A percentile compares a stretch with the other conserved stretches of the same genome.
phyloP scores from a whole-genome alignment of 1,284 basidiomycete genomes.

The Clitocybe nebularis region DNA sequence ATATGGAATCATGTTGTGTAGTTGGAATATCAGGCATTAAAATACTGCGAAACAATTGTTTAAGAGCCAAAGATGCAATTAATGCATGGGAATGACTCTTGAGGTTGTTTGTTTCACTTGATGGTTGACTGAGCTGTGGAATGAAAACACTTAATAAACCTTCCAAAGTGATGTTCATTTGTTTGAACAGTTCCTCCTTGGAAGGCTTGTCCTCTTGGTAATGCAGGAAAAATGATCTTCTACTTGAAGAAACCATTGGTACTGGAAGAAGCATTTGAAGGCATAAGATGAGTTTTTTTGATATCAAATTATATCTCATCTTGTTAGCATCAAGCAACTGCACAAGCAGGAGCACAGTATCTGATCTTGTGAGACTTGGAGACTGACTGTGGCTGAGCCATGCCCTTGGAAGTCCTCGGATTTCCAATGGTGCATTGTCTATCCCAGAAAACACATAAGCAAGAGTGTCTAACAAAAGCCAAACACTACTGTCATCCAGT shows the following conservation, averaged over 20 bases:
- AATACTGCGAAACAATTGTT: conserved; percentile 2
- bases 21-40: conserved; percentile 3
- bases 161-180: conserved; percentile 8
- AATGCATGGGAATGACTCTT: neutral
- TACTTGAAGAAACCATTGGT: conserved; percentile 4
- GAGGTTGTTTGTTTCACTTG: neutral
- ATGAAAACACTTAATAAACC: conserved; percentile 9
- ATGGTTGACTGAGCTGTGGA: conserved; percentile 1
- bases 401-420: conserved; percentile 6
- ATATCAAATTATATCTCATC: conserved; percentile 10
- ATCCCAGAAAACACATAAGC: conserved; percentile 12
- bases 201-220: conserved; percentile 9
- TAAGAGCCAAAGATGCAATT: conserved; percentile 8
- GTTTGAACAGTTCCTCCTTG: conserved; percentile 6
- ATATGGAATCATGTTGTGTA: conserved; percentile 4
- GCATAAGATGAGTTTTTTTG: conserved; percentile 12
- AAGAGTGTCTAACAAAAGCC: conserved; percentile 9
- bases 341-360: conserved; percentile 9
- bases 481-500: conserved; percentile 6
- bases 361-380: conserved; percentile 7
- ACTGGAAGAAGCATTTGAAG: conserved; percentile 12
- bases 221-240: conserved; percentile 7
- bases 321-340: conserved; percentile 6
- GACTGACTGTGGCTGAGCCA: conserved; percentile 11
- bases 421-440: conserved; percentile 8